phyloP scores from a whole-genome alignment of 2,329 filamentous ascomycete genomes.

The Fusarium transvaalense region DNA sequence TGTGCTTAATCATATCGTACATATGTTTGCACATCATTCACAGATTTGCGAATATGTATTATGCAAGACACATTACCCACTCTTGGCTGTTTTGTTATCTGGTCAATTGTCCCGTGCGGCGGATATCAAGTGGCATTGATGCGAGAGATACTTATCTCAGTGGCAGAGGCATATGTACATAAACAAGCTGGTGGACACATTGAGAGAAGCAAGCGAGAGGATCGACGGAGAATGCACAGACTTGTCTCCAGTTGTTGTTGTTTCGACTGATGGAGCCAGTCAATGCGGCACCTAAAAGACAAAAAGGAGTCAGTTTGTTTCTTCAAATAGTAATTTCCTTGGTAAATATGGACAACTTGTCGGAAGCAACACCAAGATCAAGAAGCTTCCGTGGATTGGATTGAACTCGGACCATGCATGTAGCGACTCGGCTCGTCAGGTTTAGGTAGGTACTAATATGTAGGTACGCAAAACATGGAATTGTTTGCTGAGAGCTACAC shows the following conservation, averaged over 20 bases:
- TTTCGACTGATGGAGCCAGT: constrained; percentile 42
- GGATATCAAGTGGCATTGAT: constrained; percentile 1
- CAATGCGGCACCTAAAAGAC: constrained; percentile 33
- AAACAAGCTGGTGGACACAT: constrained; percentile 3
- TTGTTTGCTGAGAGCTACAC: constrained; percentile 8
- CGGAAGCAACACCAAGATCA: not conserved
- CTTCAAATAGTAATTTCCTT: constrained; percentile 3
- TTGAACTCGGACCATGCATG: not conserved
- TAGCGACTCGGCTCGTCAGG: not conserved
- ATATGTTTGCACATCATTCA: not conserved
- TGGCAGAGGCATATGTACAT: constrained; percentile 25
- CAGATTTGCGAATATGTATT: not conserved
- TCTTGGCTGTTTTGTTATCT: not conserved
- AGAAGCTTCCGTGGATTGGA: not conserved
- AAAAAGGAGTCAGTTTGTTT: constrained; percentile 36
- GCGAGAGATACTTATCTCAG: constrained; percentile 10
- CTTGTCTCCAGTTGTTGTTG: constrained; percentile 28
- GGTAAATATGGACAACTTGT: not conserved
- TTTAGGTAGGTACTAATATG: not conserved
- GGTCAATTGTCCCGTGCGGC: not conserved
- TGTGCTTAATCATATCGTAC: not conserved
- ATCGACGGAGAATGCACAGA: constrained; percentile 38
- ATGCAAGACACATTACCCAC: not conserved
- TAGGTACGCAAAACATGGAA: not conserved
- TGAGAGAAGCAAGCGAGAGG: constrained; percentile 20